Conservation (phyloP, 768 basidiomycete species). For the Inosperma sp. region DNA sequence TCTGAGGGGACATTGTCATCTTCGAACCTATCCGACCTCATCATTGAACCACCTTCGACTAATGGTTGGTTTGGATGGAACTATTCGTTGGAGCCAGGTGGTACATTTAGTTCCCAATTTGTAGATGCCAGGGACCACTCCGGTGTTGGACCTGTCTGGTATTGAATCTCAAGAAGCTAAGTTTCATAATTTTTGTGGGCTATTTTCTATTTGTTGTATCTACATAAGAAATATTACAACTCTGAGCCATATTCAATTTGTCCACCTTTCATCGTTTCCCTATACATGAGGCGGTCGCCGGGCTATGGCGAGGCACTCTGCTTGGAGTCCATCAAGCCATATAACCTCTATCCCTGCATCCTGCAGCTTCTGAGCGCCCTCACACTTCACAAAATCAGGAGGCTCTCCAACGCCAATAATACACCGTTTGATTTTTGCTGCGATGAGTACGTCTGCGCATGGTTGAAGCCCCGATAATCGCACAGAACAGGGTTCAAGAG, state of each 20-base stretch:
- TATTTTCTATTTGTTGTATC: too few species aligned
- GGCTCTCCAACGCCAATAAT: slow-evolving; percentile 90
- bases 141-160: too few species aligned
- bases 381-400: slow-evolving; percentile 89
- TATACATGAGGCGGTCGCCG: slow-evolving; percentile 31
- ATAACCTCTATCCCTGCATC: slow-evolving; percentile 70
- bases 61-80: slow-evolving; percentile 22
- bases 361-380: slow-evolving; percentile 71
- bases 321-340: slow-evolving; percentile 71
- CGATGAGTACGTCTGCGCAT: slow-evolving; percentile 81
- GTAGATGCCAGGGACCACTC: background rate
- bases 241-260: too few species aligned
- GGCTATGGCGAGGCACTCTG: slow-evolving; percentile 77
- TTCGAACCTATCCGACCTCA: slow-evolving; percentile 20
- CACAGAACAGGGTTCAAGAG: slow-evolving; percentile 93
- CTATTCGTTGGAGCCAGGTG: background rate
- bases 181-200: too few species aligned
- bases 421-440: slow-evolving; percentile 65
- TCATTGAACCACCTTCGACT: slow-evolving; percentile 27
- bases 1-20: slow-evolving; percentile 18
- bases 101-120: background rate
- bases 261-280: too few species aligned
- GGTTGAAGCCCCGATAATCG: slow-evolving; percentile 82
- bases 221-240: too few species aligned
- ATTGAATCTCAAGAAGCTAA: too few species aligned